Base-by-base conservation (phyloP, 352 stramenopile genomes). In the Saprolegnia diclina region DNA sequence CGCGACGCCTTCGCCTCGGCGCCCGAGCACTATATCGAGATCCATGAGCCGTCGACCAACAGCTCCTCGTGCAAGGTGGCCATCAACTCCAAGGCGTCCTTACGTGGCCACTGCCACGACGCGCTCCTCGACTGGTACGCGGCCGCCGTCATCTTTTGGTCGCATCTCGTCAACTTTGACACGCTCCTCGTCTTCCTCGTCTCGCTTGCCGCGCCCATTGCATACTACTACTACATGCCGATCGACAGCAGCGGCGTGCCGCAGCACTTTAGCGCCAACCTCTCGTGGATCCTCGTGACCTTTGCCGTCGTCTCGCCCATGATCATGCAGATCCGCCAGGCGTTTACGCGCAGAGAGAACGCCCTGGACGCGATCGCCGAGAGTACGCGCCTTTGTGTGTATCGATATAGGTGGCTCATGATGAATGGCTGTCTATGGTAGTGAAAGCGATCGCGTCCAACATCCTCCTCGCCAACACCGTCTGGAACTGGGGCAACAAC, bases 311-410 rank as follows among this genome's bases (percentile, higher is more conserved):
- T 92, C 22, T 88, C 85, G 59, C 87, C 87, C 18, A 89, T 92
- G 81, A 95, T 92, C 76, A 92, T 93, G 83, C 85, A 93, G 71
- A 92, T 95, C 76, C 79, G 77, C 18, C 85, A 95, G 68, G 87
- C 87, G 18, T 95, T 93, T 64, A 64, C 74, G 18, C 79, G 85
- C 6, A 80, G 87, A 44, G 87, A 95, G 70, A 66, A 87, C 57
- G 85, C 87, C 19, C 72, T 95, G 5, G 75, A 83, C 46, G 75
- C 82, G 48, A 78, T 93, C 48, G 81, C 82, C 29, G 87, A 93
- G 61, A 73, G 79, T 87, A 71, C 45, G 24, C 79, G 75, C 38
- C 90, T 92, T 64, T 18, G n/a, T 50, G 5, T 22, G 5, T 21
- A 10, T 53, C 26, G 24, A 32, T 21, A 7, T 2, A 44, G 13